Base-by-base conservation (phyloP, 192 early-diverging fungal species). In the Ambispora gerdemannii region DNA sequence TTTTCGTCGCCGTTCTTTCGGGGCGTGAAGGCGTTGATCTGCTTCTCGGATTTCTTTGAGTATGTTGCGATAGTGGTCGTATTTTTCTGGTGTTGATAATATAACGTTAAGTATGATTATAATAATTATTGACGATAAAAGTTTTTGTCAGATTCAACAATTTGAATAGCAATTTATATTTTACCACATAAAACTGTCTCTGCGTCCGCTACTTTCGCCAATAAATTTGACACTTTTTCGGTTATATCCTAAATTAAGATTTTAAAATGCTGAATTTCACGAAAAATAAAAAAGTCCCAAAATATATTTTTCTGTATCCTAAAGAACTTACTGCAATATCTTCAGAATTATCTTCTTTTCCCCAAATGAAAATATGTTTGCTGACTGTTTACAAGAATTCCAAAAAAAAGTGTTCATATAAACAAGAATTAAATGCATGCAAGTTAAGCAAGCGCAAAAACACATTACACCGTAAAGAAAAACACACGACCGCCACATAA, bases 251-350 rank as follows among this genome's bases (percentile, higher is more conserved):
- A 69, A 25, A 51, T 10, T n/a, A 32, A 1, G 33, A 7, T 43
- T 43, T 43, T 15, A 10, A 10, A 43, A 43, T 43, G 15, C 6
- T 15, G 55, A 58, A 58, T 27, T 58, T 13, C 13, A 13, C 55
- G 24, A 30, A 67, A 55, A 35, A 32, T 2, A 67, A 25, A 19
- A 30, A 19, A 0, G 11, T 31, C 11, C 3, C 4, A 36, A 3
- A 64, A 25, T 3, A 3, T 31, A 49, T 49, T 19, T 7, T 32
- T n/a, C 47, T 7, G 20, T 15, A 50, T 19, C 30, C 22, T n/a
- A n/a, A n/a, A n/a, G n/a, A 7, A 70, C 56, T 11, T 70, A 70
- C 68, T 15, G 68, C 36, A 50, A 70, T 30, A n/a, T 70, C 68
- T 0, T 70, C 68, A 0, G 27, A 33, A 20, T 6, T 43, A 43